These are phyloP conservation scores for Fusarium nodosum DNA, from an alignment of 2,329 filamentous ascomycete species.

Conservation along the genomic window DNA sequence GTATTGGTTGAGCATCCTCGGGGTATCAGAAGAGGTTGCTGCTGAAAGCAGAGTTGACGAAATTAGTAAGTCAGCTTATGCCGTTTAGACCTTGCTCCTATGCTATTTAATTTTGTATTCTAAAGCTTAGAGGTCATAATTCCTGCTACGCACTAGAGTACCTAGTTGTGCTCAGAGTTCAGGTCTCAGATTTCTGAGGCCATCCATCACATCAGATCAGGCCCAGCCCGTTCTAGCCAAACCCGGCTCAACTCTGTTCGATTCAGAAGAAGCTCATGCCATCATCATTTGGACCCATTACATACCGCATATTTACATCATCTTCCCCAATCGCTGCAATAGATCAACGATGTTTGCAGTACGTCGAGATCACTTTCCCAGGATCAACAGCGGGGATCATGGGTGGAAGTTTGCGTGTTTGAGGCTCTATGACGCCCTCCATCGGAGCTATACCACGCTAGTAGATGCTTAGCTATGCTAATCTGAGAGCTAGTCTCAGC, in stretches of 20 bases:
- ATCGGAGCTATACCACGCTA: constrained; percentile 25
- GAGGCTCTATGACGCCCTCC: constrained; percentile 31
- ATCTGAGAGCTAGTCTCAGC: constrained; percentile 29
- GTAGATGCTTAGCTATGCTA: constrained; percentile 23
- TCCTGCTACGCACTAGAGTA: too few species aligned
- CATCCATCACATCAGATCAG: constrained; percentile 10
- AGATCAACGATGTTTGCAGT: not conserved
- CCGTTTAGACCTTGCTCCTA: too few species aligned
- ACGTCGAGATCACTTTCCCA: constrained; percentile 1
- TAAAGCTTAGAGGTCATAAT: too few species aligned
- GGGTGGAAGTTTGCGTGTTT: constrained; percentile 28
- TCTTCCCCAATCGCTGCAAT: not conserved
- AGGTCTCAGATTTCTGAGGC: constrained; percentile 8
- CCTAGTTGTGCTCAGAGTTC: not conserved
- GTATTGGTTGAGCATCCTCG: not conserved
- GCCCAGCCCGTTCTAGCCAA: constrained; percentile 1
- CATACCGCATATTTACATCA: constrained; percentile 21
- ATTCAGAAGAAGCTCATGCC: not conserved
- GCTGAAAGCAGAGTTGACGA: too few species aligned
- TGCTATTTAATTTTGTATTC: too few species aligned
- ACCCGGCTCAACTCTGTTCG: constrained; percentile 3
- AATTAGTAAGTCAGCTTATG: too few species aligned
- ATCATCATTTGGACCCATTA: constrained; percentile 2
- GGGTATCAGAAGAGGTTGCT: too few species aligned
- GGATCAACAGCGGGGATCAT: constrained; percentile 42